Conservation (phyloP, 2,329 filamentous ascomycete species). For the Pseudocercospora eumusae region DNA sequence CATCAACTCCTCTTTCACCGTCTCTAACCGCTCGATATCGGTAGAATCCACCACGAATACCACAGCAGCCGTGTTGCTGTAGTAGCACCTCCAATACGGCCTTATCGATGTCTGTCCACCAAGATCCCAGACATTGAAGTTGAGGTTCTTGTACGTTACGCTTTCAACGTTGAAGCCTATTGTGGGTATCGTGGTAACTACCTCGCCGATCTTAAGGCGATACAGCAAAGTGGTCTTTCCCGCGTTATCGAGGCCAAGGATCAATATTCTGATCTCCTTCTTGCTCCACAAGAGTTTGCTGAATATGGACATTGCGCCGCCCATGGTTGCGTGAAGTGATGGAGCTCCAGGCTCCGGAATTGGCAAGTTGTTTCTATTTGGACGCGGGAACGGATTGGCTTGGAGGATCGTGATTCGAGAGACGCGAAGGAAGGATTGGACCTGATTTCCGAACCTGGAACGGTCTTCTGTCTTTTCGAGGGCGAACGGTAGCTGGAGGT, state of each 20-base stretch:
- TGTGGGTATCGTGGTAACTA: conserved; percentile 97
- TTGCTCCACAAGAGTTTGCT: conserved; percentile 82
- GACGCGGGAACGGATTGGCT: not conserved
- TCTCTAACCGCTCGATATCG: conserved; percentile 91
- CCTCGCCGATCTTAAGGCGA: conserved; percentile 93
- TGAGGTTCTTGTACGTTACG: conserved; percentile 96
- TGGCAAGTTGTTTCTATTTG: conserved; percentile 4
- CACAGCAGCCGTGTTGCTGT: conserved; percentile 95
- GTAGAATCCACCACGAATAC: conserved; percentile 99
- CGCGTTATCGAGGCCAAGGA: conserved; percentile 77
- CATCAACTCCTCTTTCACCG: conserved; percentile 85
- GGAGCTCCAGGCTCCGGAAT: conserved; percentile 20
- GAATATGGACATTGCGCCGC: conserved; percentile 58
- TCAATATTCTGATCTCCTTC: conserved; percentile 94
- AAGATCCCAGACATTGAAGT: conserved; percentile 98
- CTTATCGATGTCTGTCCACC: conserved; percentile 98
- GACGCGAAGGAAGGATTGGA: not conserved
- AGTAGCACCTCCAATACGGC: conserved; percentile 99
- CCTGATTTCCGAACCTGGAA: not conserved
- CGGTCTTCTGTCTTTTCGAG: not conserved
- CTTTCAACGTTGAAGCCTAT: conserved; percentile 99
- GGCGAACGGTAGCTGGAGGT: not conserved
- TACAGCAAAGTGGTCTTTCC: conserved; percentile 97
- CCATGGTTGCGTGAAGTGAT: conserved; percentile 47
- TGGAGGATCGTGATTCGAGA: not conserved